Evolutionary conservation across 2,329 filamentous ascomycete species (phyloP).

Genomic region (Aspergillus sp.): DNA sequence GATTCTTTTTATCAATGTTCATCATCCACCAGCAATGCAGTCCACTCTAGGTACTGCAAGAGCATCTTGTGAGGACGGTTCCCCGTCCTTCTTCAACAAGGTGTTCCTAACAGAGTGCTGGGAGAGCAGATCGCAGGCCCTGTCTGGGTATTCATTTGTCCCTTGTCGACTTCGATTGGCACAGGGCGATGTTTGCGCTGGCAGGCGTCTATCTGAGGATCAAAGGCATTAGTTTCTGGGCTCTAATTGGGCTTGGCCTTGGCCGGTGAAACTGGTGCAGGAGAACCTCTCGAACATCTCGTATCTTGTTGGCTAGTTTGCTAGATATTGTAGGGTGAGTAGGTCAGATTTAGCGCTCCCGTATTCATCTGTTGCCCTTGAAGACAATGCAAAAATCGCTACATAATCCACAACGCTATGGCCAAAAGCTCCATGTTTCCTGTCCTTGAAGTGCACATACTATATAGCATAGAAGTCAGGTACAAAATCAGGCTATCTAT

Average conservation of each 20-base stretch:
- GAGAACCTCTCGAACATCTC: slow-evolving; percentile 35
- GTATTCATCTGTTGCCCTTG: too few species aligned
- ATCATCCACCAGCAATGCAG: slow-evolving; percentile 61
- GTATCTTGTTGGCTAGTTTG: background rate
- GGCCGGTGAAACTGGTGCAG: slow-evolving; percentile 31
- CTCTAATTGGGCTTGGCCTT: slow-evolving; percentile 9
- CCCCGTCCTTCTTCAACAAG: slow-evolving; percentile 44
- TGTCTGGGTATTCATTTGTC: slow-evolving; percentile 19
- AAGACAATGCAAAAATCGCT: too few species aligned
- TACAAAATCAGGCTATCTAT: background rate
- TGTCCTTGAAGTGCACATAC: background rate
- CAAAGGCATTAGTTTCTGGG: slow-evolving; percentile 33
- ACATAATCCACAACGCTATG: too few species aligned
- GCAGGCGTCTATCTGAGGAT: slow-evolving; percentile 20
- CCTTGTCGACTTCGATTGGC: slow-evolving; percentile 7
- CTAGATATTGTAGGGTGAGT: background rate
- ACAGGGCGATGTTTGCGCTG: slow-evolving; percentile 11
- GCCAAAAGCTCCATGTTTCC: background rate
- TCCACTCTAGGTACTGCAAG: slow-evolving; percentile 64
- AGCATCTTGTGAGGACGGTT: slow-evolving; percentile 45
- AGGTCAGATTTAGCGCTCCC: too few species aligned
- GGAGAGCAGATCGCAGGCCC: slow-evolving; percentile 47
- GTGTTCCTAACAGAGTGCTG: slow-evolving; percentile 78
- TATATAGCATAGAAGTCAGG: too few species aligned
- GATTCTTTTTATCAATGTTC: background rate